phyloP scores from a whole-genome alignment of 2,329 filamentous ascomycete genomes.

The Cylindrodendrum hubeiense region DNA sequence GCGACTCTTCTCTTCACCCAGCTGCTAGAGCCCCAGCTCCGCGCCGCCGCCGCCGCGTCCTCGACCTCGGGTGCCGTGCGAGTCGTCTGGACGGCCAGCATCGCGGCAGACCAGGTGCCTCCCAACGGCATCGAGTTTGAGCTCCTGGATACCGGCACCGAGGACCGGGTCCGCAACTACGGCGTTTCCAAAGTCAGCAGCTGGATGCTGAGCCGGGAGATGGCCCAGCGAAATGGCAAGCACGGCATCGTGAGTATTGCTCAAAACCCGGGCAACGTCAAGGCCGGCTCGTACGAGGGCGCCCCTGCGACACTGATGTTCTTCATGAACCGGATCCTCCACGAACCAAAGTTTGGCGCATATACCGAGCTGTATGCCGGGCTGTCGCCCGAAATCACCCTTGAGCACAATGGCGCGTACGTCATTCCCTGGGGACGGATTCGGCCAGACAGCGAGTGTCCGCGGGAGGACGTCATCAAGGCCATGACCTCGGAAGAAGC shows the following conservation, averaged over 20 bases:
- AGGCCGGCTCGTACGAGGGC: slow-evolving; percentile 39
- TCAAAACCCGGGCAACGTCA: slow-evolving; percentile 52
- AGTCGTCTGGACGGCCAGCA: slow-evolving; percentile 49
- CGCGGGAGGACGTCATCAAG: slow-evolving; percentile 45
- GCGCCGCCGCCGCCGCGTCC: slow-evolving; percentile 37
- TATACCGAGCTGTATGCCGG: slow-evolving; percentile 57
- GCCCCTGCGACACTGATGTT: slow-evolving; percentile 30
- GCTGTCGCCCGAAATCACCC: slow-evolving; percentile 51
- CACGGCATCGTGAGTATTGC: slow-evolving; percentile 46
- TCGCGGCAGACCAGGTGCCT: slow-evolving; percentile 43
- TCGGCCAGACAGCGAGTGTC: slow-evolving; percentile 27
- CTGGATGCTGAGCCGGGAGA: slow-evolving; percentile 48
- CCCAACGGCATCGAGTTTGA: slow-evolving; percentile 46
- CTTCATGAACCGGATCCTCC: slow-evolving; percentile 41
- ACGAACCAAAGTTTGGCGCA: slow-evolving; percentile 51
- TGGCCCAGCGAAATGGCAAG: slow-evolving; percentile 41
- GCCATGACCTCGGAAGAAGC: slow-evolving; percentile 40
- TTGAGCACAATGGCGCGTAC: slow-evolving; percentile 46
- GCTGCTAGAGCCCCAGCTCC: slow-evolving; percentile 50
- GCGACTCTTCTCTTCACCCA: slow-evolving; percentile 50
- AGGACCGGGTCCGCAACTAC: slow-evolving; percentile 44
- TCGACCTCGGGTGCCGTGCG: slow-evolving; percentile 36
- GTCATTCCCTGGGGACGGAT: slow-evolving; percentile 48
- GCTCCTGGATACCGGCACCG: slow-evolving; percentile 35
- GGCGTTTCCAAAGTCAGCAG: slow-evolving; percentile 52